These are phyloP conservation scores for Trichocomaceae sp. DNA, from an alignment of 2,329 filamentous ascomycete species.

Conservation along the genomic window DNA sequence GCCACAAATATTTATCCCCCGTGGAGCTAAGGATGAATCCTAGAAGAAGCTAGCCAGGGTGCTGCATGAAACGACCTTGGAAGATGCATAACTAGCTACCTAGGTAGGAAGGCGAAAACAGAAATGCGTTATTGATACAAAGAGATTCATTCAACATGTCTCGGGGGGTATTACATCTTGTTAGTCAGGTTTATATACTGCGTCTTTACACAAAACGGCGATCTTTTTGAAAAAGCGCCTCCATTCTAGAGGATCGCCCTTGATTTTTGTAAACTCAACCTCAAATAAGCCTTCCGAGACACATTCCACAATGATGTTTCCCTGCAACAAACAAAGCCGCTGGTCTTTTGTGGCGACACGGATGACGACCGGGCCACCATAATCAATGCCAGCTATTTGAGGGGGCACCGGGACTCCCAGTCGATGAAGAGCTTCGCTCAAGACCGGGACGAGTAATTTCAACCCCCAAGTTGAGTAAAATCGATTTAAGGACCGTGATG, in stretches of 20 bases:
- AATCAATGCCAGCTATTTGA: conserved; percentile 39
- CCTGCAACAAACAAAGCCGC: conserved; percentile 39
- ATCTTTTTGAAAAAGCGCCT: conserved; percentile 93
- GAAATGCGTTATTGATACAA: background rate
- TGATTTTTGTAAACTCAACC: conserved; percentile 86
- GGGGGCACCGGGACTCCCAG: conserved; percentile 69
- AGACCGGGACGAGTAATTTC: conserved; percentile 67
- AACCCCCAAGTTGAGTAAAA: conserved; percentile 83
- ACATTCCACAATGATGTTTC: conserved; percentile 39
- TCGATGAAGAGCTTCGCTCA: conserved; percentile 74
- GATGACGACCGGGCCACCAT: conserved; percentile 54
- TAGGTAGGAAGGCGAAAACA: background rate
- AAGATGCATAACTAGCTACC: no score
- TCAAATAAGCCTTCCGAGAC: conserved; percentile 61
- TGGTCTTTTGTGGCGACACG: conserved; percentile 65
- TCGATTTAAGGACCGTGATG: conserved; percentile 75
- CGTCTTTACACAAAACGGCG: conserved; percentile 80
- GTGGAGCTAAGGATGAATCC: background rate
- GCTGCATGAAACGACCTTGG: background rate
- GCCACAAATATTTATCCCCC: background rate
- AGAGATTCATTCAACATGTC: background rate
- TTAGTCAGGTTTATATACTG: conserved; percentile 58
- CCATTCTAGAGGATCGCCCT: conserved; percentile 96
- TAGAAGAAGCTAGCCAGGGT: background rate
- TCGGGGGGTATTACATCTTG: conserved; percentile 13